Percentiles rank a stretch among this genome's conserved stretches.
Evolutionary conservation across 1,139 yeast genomes (phyloP).

Genomic region (Saccharomyces hybrid): DNA sequence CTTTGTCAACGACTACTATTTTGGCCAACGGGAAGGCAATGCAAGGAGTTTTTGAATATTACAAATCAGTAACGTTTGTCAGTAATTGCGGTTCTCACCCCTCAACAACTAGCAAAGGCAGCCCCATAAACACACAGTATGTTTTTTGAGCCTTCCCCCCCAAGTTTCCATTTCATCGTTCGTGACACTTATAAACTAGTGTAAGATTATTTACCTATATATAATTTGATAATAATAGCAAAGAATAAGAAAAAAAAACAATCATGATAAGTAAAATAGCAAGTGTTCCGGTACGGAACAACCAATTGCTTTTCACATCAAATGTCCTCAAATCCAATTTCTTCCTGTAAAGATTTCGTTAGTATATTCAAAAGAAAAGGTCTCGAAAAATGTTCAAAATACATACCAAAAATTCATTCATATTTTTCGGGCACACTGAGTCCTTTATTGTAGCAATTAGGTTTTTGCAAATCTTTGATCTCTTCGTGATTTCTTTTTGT

Average conservation of each 20-base stretch:
- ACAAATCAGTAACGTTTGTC: constrained; percentile 19
- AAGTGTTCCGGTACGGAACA: background rate
- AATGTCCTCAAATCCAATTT: constrained; percentile 16
- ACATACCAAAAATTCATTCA: constrained; percentile 23
- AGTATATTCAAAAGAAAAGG: constrained; percentile 1
- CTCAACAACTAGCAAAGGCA: background rate
- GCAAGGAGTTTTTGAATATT: constrained; percentile 20
- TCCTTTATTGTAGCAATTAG: constrained; percentile 19
- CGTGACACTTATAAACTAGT: background rate
- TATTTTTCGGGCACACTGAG: constrained; percentile 16
- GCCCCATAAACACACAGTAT: background rate
- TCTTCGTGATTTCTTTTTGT: constrained; percentile 12
- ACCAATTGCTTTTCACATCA: background rate
- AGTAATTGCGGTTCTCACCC: constrained; percentile 13
- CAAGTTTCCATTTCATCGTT: background rate
- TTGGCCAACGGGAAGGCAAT: constrained; percentile 15
- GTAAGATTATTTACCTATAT: background rate
- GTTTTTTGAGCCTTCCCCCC: background rate
- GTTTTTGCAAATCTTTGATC: constrained; percentile 13
- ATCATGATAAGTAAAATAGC: background rate
- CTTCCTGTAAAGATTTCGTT: constrained; percentile 13
- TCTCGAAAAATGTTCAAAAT: background rate
- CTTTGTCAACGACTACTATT: constrained; percentile 16
- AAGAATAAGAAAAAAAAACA: background rate
- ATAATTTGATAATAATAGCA: background rate